These are phyloP conservation scores for Fusarium nurragi DNA, from an alignment of 2,329 filamentous ascomycete species.

Conservation along the genomic window DNA sequence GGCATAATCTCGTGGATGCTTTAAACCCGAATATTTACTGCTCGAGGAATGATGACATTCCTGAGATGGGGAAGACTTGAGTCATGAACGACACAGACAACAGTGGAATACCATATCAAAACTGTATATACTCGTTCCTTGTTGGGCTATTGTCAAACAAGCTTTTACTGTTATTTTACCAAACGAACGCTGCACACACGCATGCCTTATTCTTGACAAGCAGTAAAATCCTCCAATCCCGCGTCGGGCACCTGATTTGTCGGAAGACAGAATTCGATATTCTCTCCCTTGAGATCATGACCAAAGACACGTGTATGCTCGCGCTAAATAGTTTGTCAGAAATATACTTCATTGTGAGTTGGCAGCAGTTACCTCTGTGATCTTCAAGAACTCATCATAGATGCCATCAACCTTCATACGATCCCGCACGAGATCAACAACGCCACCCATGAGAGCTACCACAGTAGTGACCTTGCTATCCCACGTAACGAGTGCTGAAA, in stretches of 20 bases:
- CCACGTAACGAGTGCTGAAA: slow-evolving; percentile 55
- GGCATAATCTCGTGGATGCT: not conserved
- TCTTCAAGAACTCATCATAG: slow-evolving; percentile 50
- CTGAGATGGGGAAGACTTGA: too few species aligned
- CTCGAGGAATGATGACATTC: too few species aligned
- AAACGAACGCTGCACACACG: too few species aligned
- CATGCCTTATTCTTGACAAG: not conserved
- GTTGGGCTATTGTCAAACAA: too few species aligned
- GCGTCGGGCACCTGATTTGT: slow-evolving; percentile 37
- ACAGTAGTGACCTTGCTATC: slow-evolving; percentile 57
- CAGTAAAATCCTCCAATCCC: slow-evolving; percentile 43
- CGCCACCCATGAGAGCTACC: slow-evolving; percentile 51
- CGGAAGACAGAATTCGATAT: slow-evolving; percentile 45
- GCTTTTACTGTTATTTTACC: too few species aligned
- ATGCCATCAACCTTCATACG: slow-evolving; percentile 51
- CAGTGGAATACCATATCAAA: too few species aligned
- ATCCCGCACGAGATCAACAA: slow-evolving; percentile 50
- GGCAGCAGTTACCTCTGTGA: slow-evolving; percentile 39
- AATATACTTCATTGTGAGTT: rapidly evolving
- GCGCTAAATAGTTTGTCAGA: slow-evolving; percentile 30
- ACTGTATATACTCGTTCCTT: too few species aligned
- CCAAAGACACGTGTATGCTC: slow-evolving; percentile 46
- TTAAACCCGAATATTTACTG: not conserved
- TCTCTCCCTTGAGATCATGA: slow-evolving; percentile 43
- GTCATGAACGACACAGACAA: too few species aligned